Base-by-base conservation (phyloP, 2,329 filamentous ascomycete species). In the Cercospora beticola region DNA sequence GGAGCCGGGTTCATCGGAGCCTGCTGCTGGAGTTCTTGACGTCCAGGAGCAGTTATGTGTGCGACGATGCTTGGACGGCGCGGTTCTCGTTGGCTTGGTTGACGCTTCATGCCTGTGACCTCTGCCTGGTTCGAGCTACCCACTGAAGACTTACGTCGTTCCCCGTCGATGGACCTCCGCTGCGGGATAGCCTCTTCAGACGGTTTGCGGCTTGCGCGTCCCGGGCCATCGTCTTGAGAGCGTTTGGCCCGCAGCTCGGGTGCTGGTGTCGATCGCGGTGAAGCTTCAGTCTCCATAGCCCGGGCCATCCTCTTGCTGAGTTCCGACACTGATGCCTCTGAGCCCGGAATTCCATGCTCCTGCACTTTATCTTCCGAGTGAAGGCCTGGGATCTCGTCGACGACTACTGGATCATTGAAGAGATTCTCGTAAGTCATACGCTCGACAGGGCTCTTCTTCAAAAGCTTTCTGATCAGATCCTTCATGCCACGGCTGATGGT, bases 361-460 rank as follows among this genome's bases (percentile, higher is more conserved):
- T 72, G 71, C n/a, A 75, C 73, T 57, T 71, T 69, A 66, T 80
- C 78, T 66, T 78, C 76, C 6, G 65, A 68, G 7, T 72, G 74
- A 21, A 79, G 71, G 8, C 76, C 76, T 36, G 77, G 76, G 33
- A 79, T 78, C 12, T 77, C 73, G 16, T 73, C 74, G 28, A 73
- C 73, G 8, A 76, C 69, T 3, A 78, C 73, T 12, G 76, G 81
- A 76, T 94, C 89, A 16, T 82, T 83, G 80, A 98, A 98, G 78
- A 97, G 95, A 71, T 90, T 88, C 62, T 92, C 89, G 74, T 97
- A 98, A 66, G 88, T 91, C 78, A 97, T 86, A 67, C 95, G 87
- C 79, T 97, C 92, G 5, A 92, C 88, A 0, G 95, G 93, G 68
- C 90, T 94, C 68, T 92, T 89, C 82, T 94, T 97, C 71, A 99